phyloP scores from a whole-genome alignment of 2,329 filamentous ascomycete species.

The Penicillium sp. region DNA sequence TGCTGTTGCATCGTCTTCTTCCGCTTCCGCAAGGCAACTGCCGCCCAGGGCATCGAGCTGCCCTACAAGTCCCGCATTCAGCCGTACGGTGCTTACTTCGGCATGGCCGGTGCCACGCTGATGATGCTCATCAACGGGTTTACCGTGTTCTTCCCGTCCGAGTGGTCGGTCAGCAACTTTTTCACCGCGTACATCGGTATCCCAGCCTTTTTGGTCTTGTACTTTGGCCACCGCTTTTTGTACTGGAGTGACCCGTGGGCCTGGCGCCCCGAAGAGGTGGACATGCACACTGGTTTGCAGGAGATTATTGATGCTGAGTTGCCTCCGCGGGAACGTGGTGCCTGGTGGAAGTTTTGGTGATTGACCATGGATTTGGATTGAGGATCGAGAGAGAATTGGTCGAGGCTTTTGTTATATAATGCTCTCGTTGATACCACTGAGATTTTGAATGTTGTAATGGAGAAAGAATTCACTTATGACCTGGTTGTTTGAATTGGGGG shows the following conservation, averaged over 20 bases:
- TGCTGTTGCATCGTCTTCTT: slow-evolving; percentile 64
- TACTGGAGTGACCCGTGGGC: slow-evolving; percentile 55
- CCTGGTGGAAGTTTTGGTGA: slow-evolving; percentile 37
- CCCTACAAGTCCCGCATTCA: slow-evolving; percentile 59
- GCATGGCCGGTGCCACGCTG: slow-evolving; percentile 56
- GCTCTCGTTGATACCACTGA: neutral
- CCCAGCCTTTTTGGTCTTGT: slow-evolving; percentile 59
- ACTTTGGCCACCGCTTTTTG: slow-evolving; percentile 53
- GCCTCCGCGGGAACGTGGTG: slow-evolving; percentile 31
- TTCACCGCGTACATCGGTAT: slow-evolving; percentile 67
- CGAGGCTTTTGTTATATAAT: too few species aligned
- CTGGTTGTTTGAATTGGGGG: too few species aligned
- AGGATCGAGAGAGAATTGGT: neutral
- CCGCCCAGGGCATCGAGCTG: slow-evolving; percentile 50
- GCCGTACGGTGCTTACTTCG: slow-evolving; percentile 65
- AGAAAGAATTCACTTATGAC: too few species aligned
- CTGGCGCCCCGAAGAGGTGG: slow-evolving; percentile 51
- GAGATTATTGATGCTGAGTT: slow-evolving; percentile 52
- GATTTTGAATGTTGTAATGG: too few species aligned
- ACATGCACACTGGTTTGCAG: slow-evolving; percentile 56
- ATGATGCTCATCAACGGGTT: slow-evolving; percentile 76
- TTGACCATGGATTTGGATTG: neutral
- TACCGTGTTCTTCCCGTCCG: slow-evolving; percentile 67
- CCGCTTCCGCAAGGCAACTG: slow-evolving; percentile 57
- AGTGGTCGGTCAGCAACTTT: slow-evolving; percentile 66